Base-by-base conservation (phyloP, 1,284 basidiomycete genomes). In the Ustilago bromivora region DNA sequence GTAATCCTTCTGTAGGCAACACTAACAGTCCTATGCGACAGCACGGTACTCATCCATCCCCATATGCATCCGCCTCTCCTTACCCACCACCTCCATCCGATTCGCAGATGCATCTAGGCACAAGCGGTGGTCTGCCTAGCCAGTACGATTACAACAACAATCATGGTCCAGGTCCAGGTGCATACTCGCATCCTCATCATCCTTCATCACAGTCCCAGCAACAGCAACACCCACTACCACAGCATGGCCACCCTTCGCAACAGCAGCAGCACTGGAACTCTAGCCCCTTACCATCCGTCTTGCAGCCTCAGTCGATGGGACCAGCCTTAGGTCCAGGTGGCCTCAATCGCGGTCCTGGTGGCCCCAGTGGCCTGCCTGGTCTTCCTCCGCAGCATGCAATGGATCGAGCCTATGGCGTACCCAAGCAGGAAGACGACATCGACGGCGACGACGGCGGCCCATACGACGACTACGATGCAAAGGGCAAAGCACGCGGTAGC, bases 391-490 rank as follows among this genome's bases (percentile, higher is more conserved):
- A 13, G 10, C 61, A 62, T 23, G 32, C 51, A 31, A 52, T 69
- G 28, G 66, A 66, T 35, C 64, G 68, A 11, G n/a, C 76, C 19
- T 67, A 56, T 34, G 59, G 40, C 9, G n/a, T 38, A 23, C 17
- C 52, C 43, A 73, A 74, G 56, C 61, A 57, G 23, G 71, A 71
- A 19, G 76, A 71, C 5, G 71, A 75, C 36, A 40, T 64, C n/a
- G 70, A 77, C 12, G 71, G 74, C 43, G 76, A 74, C 49, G 69
- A 76, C 23, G 52, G 35, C 1, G 65, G 51, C 9, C 62, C n/a
- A 17, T 67, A 61, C 61, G 71, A 78, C 23, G 76, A 74, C 32
- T 64, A 59, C 41, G 71, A 78, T n/a, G 19, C 28, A 19, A 73
- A 74, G 41, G 63, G 67, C 49, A 73, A 71, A 23, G 57, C 35